These are phyloP conservation scores for Lonicera japonica DNA, from an alignment of 129 eudicot genomes.

Conservation along the genomic window DNA sequence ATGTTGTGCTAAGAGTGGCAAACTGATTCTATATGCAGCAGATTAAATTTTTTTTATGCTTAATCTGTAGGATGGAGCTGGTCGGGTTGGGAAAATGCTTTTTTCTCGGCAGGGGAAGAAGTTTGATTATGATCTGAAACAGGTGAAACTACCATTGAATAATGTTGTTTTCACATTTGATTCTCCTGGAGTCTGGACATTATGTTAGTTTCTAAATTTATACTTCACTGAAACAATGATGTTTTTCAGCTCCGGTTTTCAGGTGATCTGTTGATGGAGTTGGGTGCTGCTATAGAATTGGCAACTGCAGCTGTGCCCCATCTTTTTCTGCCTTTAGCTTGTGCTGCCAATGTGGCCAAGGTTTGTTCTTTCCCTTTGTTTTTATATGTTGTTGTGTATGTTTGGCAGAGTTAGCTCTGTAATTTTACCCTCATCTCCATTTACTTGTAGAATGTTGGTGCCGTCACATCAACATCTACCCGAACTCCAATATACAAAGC, in stretches of 20 bases:
- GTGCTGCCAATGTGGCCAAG: constrained; percentile 99
- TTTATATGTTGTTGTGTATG: constrained; percentile 6
- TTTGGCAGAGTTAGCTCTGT: constrained; percentile 6
- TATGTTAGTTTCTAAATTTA: not conserved
- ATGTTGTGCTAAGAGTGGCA: too few relatives aligned
- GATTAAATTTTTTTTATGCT: constrained; percentile 1
- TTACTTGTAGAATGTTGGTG: constrained; percentile 74
- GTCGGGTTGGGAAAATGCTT: constrained; percentile 96
- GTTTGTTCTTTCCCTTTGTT: constrained; percentile 23
- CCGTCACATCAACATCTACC: constrained; percentile 96
- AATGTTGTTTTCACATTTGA: not conserved
- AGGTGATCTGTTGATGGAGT: constrained; percentile 94
- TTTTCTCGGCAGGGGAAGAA: constrained; percentile 96
- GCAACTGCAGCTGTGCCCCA: constrained; percentile 94
- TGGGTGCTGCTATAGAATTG: constrained; percentile 95
- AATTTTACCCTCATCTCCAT: constrained; percentile 12
- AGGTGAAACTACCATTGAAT: constrained; percentile 35
- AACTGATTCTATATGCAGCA: not conserved
- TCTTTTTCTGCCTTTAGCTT: constrained; percentile 92
- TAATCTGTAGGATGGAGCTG: constrained; percentile 84
- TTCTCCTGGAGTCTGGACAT: not conserved
- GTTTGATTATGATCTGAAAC: constrained; percentile 96
- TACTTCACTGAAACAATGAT: not conserved
- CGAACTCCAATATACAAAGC: constrained; percentile 99
- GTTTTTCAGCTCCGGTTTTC: constrained; percentile 75